phyloP scores from a whole-genome alignment of 1,139 yeast genomes.

The Zygoascus meyerae region DNA sequence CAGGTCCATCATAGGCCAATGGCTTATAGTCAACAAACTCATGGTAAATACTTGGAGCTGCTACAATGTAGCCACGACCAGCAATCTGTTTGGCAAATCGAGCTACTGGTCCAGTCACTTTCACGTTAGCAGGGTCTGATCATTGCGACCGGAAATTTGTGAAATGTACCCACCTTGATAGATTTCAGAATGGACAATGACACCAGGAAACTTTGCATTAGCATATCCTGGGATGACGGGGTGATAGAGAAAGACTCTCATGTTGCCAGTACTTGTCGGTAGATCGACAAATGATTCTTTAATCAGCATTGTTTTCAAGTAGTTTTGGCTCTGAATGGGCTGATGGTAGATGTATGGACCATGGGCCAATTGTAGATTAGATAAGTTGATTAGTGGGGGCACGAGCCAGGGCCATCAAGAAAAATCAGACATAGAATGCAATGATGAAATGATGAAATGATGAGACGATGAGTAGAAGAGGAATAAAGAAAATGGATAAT shows the following conservation, averaged over 20 bases:
- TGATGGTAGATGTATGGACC: too few relatives aligned
- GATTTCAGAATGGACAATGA: slow-evolving; percentile 71
- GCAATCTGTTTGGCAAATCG: slow-evolving; percentile 75
- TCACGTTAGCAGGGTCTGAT: too few relatives aligned
- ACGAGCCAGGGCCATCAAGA: too few relatives aligned
- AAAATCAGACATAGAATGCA: too few relatives aligned
- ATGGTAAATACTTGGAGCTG: slow-evolving; percentile 74
- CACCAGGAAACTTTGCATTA: slow-evolving; percentile 72
- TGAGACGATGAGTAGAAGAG: too few relatives aligned
- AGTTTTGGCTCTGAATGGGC: too few relatives aligned
- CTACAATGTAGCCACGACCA: slow-evolving; percentile 72
- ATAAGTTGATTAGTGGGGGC: too few relatives aligned
- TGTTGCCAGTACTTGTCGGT: slow-evolving; percentile 55
- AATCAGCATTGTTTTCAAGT: slow-evolving; percentile 48
- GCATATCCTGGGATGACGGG: slow-evolving; percentile 72
- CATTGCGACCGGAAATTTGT: too few relatives aligned
- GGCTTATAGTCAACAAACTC: slow-evolving; percentile 60
- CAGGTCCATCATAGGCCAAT: slow-evolving; percentile 62
- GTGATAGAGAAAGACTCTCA: slow-evolving; percentile 61
- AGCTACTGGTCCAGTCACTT: slow-evolving; percentile 57
- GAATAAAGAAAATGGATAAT: neutral
- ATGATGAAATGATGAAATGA: too few relatives aligned
- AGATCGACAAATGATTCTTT: slow-evolving; percentile 63
- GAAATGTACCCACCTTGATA: slow-evolving; percentile 60
- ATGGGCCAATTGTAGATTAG: too few relatives aligned